Base-by-base conservation (phyloP, 345 rosid genomes). In the Lepidium sativum region DNA sequence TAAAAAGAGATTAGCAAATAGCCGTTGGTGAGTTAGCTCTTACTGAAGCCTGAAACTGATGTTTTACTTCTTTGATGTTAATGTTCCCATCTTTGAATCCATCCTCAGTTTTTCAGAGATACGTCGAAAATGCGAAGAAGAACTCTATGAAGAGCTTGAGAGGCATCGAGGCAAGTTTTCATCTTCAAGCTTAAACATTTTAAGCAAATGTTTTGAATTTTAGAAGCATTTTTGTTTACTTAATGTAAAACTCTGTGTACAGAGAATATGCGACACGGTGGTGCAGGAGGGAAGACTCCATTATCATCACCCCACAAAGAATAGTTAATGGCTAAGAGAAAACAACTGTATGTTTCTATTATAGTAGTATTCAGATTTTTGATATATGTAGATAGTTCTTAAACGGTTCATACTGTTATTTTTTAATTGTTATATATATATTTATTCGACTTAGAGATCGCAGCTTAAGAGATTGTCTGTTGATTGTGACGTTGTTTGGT, bases 61-160 rank as follows among this genome's bases (percentile, higher is more conserved):
- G 6, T 48, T 16, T 8, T 21, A 18, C 1, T 8, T 20, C 48
- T 11, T 34, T 60, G 37, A 25, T 54, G 40, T 27, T 40, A 11
- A 59, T 58, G 55, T 42, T 65, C 42, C 25, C 3, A 64, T 71
- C 27, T 56, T 60, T 65, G 70, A 71, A 74, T 73, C 62, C 6
- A 13, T 40, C 57, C 29, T 79, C 72, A 82, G 83, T 77, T 82
- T 78, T 74, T 78, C 84, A 25, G 96, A 89, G 69, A 76, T 79
- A 60, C 83, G 86, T 38, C 76, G 75, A 60, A 89, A 79, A 43
- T 85, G 96, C 94, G 81, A 85, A 81, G 91, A 87, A 76, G 98
- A 92, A 81, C 97, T 92, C 43, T 83, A 80, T 63, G 84, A 84
- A 78, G 97, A 92, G 76, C 89, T 92, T 25, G 85, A 84, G 68